Conservation (phyloP, 352 stramenopile genomes). For the Aphanomyces euteiches region DNA sequence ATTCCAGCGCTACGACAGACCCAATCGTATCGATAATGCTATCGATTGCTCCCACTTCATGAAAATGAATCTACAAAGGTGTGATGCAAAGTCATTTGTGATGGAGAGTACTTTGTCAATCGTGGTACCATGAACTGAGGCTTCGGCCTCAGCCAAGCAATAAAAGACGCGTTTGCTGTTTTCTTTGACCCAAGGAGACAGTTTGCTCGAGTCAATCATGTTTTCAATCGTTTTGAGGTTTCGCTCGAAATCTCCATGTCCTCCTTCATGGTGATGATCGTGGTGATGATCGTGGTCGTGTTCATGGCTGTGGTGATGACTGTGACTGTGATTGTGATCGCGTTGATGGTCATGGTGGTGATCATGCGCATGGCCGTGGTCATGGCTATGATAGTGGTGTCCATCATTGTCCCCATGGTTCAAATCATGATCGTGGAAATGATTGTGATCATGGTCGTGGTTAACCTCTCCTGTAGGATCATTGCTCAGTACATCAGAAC, state of each 20-base stretch:
- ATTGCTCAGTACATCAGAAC: not conserved
- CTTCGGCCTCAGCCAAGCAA: slow-evolving; percentile 90
- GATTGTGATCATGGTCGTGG: slow-evolving; percentile 33
- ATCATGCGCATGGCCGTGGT: slow-evolving; percentile 35
- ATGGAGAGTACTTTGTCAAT: slow-evolving; percentile 54
- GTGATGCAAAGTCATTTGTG: not conserved
- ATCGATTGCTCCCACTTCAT: slow-evolving; percentile 97
- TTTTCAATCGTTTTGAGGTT: slow-evolving; percentile 88
- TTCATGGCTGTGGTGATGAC: slow-evolving; percentile 34
- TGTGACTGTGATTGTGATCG: slow-evolving; percentile 40
- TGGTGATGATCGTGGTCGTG: slow-evolving; percentile 53
- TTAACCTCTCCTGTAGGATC: slow-evolving; percentile 33
- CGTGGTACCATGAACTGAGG: slow-evolving; percentile 89
- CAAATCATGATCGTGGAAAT: slow-evolving; percentile 45
- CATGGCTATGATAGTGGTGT: slow-evolving; percentile 40
- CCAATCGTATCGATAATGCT: slow-evolving; percentile 97
- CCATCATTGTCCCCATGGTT: slow-evolving; percentile 37
- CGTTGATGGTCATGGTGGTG: slow-evolving; percentile 38
- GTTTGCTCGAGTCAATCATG: slow-evolving; percentile 75
- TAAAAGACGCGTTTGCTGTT: slow-evolving; percentile 90
- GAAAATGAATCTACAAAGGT: slow-evolving; percentile 89
- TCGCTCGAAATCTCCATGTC: slow-evolving; percentile 54
- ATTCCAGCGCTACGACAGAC: slow-evolving; percentile 89
- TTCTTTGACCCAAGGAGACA: slow-evolving; percentile 86
- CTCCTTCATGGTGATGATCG: slow-evolving; percentile 34